These are phyloP conservation scores for Chlorociboria aeruginascens DNA, from an alignment of 495 filamentous ascomycete genomes.

Conservation along the genomic window DNA sequence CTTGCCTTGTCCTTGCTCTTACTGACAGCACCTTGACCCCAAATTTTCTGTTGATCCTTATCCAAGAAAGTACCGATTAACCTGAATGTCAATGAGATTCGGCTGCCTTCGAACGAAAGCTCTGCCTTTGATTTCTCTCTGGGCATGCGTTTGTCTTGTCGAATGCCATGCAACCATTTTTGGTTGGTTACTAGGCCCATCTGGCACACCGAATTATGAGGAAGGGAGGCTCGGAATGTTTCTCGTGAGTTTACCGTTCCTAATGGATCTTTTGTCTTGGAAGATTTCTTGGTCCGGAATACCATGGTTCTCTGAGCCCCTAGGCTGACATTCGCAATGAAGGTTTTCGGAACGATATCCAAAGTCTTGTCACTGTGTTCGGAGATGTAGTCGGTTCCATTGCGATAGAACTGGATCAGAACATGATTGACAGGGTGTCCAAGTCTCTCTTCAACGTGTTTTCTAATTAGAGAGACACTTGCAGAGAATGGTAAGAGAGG, in stretches of 20 bases:
- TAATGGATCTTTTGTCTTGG: slow-evolving; percentile 3
- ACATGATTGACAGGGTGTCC: slow-evolving; percentile 85
- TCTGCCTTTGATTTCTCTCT: slow-evolving; percentile 57
- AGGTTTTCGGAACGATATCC: slow-evolving; percentile 70
- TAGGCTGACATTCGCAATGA: slow-evolving; percentile 84
- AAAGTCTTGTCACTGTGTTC: slow-evolving; percentile 97
- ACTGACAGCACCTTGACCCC: slow-evolving; percentile 76
- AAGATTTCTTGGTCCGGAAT: slow-evolving; percentile 65
- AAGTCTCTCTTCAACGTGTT: slow-evolving; percentile 52
- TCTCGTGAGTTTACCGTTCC: slow-evolving; percentile 26
- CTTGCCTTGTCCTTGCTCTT: slow-evolving; percentile 49
- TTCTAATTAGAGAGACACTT: slow-evolving; percentile 54
- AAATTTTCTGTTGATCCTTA: slow-evolving; percentile 51
- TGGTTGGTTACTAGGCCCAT: slow-evolving; percentile 74
- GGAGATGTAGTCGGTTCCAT: slow-evolving; percentile 86
- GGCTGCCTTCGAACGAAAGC: slow-evolving; percentile 55
- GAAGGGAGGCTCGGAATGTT: slow-evolving; percentile 58
- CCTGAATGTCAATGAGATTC: slow-evolving; percentile 90
- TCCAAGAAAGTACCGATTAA: slow-evolving; percentile 77
- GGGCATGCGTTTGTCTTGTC: slow-evolving; percentile 64
- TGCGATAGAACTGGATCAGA: slow-evolving; percentile 85
- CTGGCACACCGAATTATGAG: slow-evolving; percentile 79
- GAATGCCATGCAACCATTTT: slow-evolving; percentile 82
- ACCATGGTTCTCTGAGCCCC: slow-evolving; percentile 88
- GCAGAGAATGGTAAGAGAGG: slow-evolving; percentile 64